Evolutionary conservation across 257 asterid species (phyloP).

Genomic region (Solanum sitiens): DNA sequence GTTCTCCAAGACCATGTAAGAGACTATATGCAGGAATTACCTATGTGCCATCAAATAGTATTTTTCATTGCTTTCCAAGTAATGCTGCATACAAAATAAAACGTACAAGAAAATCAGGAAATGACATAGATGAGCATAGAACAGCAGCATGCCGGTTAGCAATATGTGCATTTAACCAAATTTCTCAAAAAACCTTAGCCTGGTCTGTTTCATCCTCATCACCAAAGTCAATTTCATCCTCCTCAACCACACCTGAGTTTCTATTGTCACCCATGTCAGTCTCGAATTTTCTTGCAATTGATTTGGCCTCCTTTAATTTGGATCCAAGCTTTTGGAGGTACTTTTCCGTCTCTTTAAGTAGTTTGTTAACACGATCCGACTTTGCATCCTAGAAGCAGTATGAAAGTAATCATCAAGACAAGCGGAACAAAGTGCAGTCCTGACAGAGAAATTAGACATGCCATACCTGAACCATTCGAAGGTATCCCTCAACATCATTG

Average conservation of each 20-base stretch:
- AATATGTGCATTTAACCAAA: background rate
- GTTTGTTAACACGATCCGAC: slow-evolving; percentile 87
- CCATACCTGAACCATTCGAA: slow-evolving; percentile 96
- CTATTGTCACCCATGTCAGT: slow-evolving; percentile 56
- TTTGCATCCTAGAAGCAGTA: slow-evolving; percentile 74
- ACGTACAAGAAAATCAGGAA: background rate
- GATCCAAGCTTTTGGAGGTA: slow-evolving; percentile 93
- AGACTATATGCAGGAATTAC: slow-evolving; percentile 27
- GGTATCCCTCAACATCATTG: slow-evolving; percentile 99
- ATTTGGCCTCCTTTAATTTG: slow-evolving; percentile 84
- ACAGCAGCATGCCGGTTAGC: background rate
- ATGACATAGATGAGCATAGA: slow-evolving; percentile 4
- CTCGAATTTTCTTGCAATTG: slow-evolving; percentile 57
- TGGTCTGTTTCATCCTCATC: slow-evolving; percentile 91
- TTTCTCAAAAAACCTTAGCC: slow-evolving; percentile 61
- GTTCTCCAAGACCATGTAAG: slow-evolving; percentile 1
- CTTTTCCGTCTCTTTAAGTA: slow-evolving; percentile 93
- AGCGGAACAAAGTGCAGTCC: background rate
- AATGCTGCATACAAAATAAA: slow-evolving; percentile 62
- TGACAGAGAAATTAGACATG: background rate
- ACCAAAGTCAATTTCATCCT: slow-evolving; percentile 46
- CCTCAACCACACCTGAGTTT: slow-evolving; percentile 37
- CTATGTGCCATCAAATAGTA: slow-evolving; percentile 99
- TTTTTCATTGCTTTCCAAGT: slow-evolving; percentile 98
- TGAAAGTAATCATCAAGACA: slow-evolving; percentile 3